Evolutionary conservation across 2,329 filamentous ascomycete species (phyloP).

Genomic region (Colletotrichum orbiculare): DNA sequence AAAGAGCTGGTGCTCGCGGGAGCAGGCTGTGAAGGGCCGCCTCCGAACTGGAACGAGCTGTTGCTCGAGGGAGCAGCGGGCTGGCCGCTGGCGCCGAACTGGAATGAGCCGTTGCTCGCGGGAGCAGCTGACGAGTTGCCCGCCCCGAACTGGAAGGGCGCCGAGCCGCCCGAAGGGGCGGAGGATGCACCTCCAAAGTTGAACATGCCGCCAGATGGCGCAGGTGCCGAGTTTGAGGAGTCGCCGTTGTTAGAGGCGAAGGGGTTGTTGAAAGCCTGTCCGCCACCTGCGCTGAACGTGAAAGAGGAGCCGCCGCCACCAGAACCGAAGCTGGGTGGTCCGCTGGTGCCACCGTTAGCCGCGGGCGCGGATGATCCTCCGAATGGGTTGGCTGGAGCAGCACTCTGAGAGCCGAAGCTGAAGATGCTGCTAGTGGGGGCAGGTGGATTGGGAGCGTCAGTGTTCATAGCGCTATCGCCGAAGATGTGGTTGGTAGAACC

Average conservation of each 20-base stretch:
- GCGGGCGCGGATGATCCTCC: conserved; percentile 31
- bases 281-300: conserved; percentile 40
- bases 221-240: conserved; percentile 39
- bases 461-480: conserved; percentile 55
- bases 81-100: conserved; percentile 31
- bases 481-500: conserved; percentile 48
- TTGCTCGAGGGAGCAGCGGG: conserved; percentile 11
- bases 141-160: conserved; percentile 53
- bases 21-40: conserved; percentile 39
- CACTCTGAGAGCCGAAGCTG: conserved; percentile 50
- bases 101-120: conserved; percentile 35
- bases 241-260: conserved; percentile 46
- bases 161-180: conserved; percentile 38
- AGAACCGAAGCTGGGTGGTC: conserved; percentile 46
- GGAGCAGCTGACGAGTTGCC: conserved; percentile 38
- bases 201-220: conserved; percentile 47
- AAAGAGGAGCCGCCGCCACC: conserved; percentile 36
- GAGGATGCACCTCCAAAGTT: conserved; percentile 48
- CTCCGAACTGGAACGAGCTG: conserved; percentile 52
- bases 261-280: conserved; percentile 52
- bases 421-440: conserved; percentile 45
- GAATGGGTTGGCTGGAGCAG: conserved; percentile 36
- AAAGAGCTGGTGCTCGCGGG: conserved; percentile 35
- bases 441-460: conserved; percentile 41
- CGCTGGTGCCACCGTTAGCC: conserved; percentile 26